Evolutionary conservation across 2,329 filamentous ascomycete species (phyloP).

Genomic region (Podosphaera xanthii): DNA sequence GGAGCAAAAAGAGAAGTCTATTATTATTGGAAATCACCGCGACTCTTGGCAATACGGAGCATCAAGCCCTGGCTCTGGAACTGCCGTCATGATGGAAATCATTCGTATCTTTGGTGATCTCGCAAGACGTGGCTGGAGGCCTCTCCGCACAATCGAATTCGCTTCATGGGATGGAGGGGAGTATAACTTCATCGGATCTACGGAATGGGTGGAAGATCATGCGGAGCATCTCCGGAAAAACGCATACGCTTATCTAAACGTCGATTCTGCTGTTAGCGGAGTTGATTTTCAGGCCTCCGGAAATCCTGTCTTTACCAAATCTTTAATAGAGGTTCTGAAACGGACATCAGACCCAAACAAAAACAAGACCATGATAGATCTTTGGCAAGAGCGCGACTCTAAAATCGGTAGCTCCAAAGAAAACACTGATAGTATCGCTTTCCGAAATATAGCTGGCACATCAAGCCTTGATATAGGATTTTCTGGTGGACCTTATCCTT

Average conservation of each 20-base stretch:
- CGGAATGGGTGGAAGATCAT: conserved; percentile 80
- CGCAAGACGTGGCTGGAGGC: conserved; percentile 58
- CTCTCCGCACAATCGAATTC: conserved; percentile 85
- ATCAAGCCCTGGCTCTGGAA: conserved; percentile 66
- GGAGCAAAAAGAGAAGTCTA: conserved; percentile 60
- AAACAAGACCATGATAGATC: conserved; percentile 48
- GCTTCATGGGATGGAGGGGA: conserved; percentile 89
- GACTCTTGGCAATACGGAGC: conserved; percentile 85
- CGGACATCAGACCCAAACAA: conserved; percentile 48
- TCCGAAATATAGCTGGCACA: conserved; percentile 75
- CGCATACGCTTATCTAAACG: conserved; percentile 74
- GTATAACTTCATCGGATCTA: conserved; percentile 85
- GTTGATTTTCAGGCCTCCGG: conserved; percentile 52
- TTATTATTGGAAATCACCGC: conserved; percentile 82
- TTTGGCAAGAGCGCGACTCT: conserved; percentile 47
- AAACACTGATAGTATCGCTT: conserved; percentile 67
- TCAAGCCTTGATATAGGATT: conserved; percentile 77
- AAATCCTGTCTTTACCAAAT: conserved; percentile 55
- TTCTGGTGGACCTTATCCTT: conserved; percentile 37
- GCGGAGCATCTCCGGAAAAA: conserved; percentile 48
- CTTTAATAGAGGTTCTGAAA: conserved; percentile 49
- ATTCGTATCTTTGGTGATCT: conserved; percentile 67
- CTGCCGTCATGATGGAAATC: conserved; percentile 76
- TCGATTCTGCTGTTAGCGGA: conserved; percentile 64
- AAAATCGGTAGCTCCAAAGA: conserved; percentile 47